Percentiles rank a stretch among this genome's conserved stretches.
Conservation (phyloP, 768 basidiomycete genomes). For the Lactarius quietus region DNA sequence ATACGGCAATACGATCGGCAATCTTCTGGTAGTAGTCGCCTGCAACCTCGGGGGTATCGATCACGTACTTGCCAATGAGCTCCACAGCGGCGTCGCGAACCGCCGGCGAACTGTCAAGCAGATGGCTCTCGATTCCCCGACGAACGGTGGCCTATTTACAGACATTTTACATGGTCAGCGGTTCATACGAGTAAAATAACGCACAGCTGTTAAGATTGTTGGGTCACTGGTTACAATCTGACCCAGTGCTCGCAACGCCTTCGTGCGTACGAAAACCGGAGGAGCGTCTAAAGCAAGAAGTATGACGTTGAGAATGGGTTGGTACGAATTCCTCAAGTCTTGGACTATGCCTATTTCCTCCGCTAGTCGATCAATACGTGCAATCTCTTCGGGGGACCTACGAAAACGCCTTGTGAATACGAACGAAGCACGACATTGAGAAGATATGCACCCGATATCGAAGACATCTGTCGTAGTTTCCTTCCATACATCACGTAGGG, state of each 20-base stretch:
- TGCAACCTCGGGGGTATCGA: slow-evolving; percentile 84
- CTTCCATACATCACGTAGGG: slow-evolving; percentile 73
- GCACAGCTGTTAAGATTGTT: slow-evolving; percentile 68
- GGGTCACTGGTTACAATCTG: slow-evolving; percentile 90
- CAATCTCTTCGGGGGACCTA: slow-evolving; percentile 69
- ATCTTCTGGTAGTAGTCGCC: slow-evolving; percentile 86
- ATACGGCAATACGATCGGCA: slow-evolving; percentile 84
- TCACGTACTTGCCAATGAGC: slow-evolving; percentile 95
- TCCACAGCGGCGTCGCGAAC: slow-evolving; percentile 98
- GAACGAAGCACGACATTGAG: not conserved
- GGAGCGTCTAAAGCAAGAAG: slow-evolving; percentile 78
- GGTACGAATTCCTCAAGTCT: slow-evolving; percentile 73
- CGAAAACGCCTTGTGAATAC: not conserved
- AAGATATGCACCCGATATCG: slow-evolving; percentile 61
- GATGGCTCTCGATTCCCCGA: slow-evolving; percentile 81
- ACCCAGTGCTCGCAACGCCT: slow-evolving; percentile 86
- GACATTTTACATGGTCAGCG: slow-evolving; percentile 9
- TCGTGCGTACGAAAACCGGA: slow-evolving; percentile 89
- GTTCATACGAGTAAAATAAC: slow-evolving; percentile 29
- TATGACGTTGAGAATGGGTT: slow-evolving; percentile 77
- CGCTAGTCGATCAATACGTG: slow-evolving; percentile 62
- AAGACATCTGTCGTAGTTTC: slow-evolving; percentile 70
- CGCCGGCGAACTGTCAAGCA: slow-evolving; percentile 87
- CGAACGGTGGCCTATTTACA: slow-evolving; percentile 65
- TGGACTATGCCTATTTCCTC: slow-evolving; percentile 78